phyloP scores from a whole-genome alignment of 305 asterid genomes.

The Lippia alba region DNA sequence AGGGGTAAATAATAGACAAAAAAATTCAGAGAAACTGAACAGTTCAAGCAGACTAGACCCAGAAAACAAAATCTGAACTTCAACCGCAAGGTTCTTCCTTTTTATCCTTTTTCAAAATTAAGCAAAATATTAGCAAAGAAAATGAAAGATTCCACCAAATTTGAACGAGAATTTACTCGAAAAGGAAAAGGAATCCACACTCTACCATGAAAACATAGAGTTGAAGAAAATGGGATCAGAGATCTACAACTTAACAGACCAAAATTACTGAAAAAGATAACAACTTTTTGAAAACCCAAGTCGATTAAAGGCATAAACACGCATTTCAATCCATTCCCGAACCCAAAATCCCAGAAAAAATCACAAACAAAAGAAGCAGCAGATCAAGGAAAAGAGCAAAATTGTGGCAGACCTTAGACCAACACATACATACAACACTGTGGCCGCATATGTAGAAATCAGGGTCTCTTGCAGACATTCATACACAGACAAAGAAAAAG shows the following conservation, averaged over 20 bases:
- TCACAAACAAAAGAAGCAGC: constrained; percentile 19
- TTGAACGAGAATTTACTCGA: constrained; percentile 38
- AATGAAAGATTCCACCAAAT: constrained; percentile 15
- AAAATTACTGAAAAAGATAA: not conserved
- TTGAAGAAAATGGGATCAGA: constrained; percentile 38
- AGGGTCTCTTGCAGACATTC: constrained; percentile 30
- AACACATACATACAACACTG: not conserved
- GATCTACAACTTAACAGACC: constrained; percentile 44
- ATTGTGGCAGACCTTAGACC: constrained; percentile 35
- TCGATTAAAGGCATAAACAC: not conserved
- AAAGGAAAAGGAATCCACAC: constrained; percentile 25
- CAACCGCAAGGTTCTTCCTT: not conserved
- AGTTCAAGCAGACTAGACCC: constrained; percentile 26
- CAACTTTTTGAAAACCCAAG: constrained; percentile 22
- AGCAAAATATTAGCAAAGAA: not conserved
- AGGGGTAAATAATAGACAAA: not conserved
- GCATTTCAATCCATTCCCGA: constrained; percentile 6
- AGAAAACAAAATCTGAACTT: constrained; percentile 32
- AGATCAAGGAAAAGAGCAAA: constrained; percentile 41
- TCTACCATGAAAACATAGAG: constrained; percentile 33
- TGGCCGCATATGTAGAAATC: not conserved
- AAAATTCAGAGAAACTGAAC: constrained; percentile 7
- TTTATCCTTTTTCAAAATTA: constrained; percentile 2
- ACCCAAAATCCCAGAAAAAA: constrained; percentile 31
- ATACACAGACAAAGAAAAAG: constrained; percentile 15